Evolutionary conservation across 306 rosid genomes (phyloP), one percentile per base, ranked within the genome.

Genomic region (Spatholobus suberectus): DNA sequence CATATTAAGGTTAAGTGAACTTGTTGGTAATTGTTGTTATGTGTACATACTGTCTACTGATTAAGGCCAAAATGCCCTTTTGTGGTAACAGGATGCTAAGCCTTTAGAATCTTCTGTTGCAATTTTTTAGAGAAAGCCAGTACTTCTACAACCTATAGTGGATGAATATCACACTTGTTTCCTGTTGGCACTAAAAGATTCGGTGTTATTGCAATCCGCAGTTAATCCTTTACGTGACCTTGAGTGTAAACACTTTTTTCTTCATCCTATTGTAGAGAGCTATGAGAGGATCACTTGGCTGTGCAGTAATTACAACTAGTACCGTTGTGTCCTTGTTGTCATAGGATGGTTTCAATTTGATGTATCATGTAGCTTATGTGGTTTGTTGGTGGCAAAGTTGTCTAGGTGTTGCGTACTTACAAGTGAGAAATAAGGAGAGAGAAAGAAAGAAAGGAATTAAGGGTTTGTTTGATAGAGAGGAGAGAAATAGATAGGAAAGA

Each of bases 371-470:
- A 70, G 59, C 69, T 77, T 49, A 73, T 46, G n/a, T 61, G 68
- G 38, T 47, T 70, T 77, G 74, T 70, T 77, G 79, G 75, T 47
- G 68, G 79, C 59, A 61, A 35, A 69, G 8, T 46, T 70, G 18
- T 57, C 26, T 69, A n/a, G 72, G 65, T 15, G 34, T 76, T 74
- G 68, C 35, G 29, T 38, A 27, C 54, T 49, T 69, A 21, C 6
- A 23, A 69, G 18, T 66, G 51, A 20, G 29, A 38, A 37, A 41
- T 75, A 68, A 76, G 21, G 66, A 55, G 47, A 52, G 23, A 40
- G 46, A 65, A 55, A 66, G 21, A n/a, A 6, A 44, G n/a, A 51
- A 75, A 54, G n/a, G n/a, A n/a, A n/a, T n/a, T n/a, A n/a, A n/a
- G n/a, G n/a, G n/a, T n/a, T n/a, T n/a, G n/a, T n/a, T n/a, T n/a